phyloP scores from a whole-genome alignment of 164 flowering plant species.

The Vitis rupestris region DNA sequence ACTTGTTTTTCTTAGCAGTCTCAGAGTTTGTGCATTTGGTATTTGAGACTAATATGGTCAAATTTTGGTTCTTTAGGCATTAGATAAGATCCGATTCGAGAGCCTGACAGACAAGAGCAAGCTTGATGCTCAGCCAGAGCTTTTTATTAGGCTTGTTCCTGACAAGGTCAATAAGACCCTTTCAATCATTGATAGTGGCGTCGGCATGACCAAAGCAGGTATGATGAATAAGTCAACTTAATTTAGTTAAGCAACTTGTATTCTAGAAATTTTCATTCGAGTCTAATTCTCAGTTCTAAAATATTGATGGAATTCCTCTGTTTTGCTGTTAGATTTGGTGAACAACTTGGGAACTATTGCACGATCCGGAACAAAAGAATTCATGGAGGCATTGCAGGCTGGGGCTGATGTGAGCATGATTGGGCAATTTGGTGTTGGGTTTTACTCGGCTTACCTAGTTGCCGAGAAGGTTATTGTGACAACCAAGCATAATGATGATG shows the following conservation, averaged over 20 bases:
- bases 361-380: conserved; percentile 33
- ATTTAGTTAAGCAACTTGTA: no score
- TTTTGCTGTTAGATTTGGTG: conserved; percentile 22
- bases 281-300: neutral
- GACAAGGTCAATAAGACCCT: conserved; percentile 28
- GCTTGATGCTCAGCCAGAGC: conserved; percentile 31
- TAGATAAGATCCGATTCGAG: conserved; percentile 32
- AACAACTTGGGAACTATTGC: conserved; percentile 34
- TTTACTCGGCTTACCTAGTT: conserved; percentile 31
- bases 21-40: no score
- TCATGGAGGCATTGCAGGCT: conserved; percentile 37
- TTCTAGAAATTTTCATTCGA: no score
- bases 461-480: conserved; percentile 25
- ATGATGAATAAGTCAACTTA: neutral
- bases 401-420: conserved; percentile 44
- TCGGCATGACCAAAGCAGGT: conserved; percentile 36
- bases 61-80: conserved; percentile 13
- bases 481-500: conserved; percentile 26
- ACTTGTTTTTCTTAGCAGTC: no score
- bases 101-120: conserved; percentile 30
- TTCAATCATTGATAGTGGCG: conserved; percentile 29
- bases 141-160: conserved; percentile 29
- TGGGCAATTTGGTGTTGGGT: conserved; percentile 33
- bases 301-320: no score
- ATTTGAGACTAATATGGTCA: no score